Base-by-base conservation (phyloP, 2,329 filamentous ascomycete species). In the Cladophialophora immunda region DNA sequence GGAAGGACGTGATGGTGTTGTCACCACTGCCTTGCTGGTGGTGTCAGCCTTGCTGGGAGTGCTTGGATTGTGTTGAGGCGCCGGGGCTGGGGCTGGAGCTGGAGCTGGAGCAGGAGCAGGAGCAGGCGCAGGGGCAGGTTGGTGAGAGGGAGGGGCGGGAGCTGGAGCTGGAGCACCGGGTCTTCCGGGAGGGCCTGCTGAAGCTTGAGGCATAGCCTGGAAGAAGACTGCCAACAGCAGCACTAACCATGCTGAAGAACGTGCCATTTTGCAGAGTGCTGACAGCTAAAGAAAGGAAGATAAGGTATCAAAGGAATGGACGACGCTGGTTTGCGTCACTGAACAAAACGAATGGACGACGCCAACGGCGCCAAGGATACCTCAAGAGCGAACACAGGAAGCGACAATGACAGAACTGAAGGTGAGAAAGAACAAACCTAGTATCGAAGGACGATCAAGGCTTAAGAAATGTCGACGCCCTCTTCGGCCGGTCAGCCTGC, bases 331-430 rank as follows among this genome's bases (percentile, higher is more conserved):
- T 32, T 61, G 58, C 58, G 58, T 61, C 58, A 52, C 32, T 34
- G 58, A 13, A 32, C 2, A 53, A 38, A 53, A 59, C 27, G 62
- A 65, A 50, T 54, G 62, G 56, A 65, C 62, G 53, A 60, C 62
- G 62, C 56, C 25, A 34, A 53, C 22, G 41, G 55, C 62, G 62
- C 55, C 62, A 65, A 65, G 22, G 19, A 54, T n/a, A 17, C 25
- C 13, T 17, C 41, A 58, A 29, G 41, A 38, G 27, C 25, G 17
- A 11, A 55, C 9, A 27, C 9, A 34, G 32, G 55, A 60, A 45
- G 15, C 25, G 13, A 34, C 32, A 32, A 41, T 19, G 11, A 8
- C 38, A 41, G 17, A 11, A 30, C 1, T 19, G n/a, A 45, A 19
- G 22, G n/a, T 8, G 38, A 50, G 38, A 27, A 58, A 47, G 56